A percentile compares a stretch with the other conserved stretches of the same genome.
Evolutionary conservation across 331 rosid species (phyloP).

Genomic region (Acacia concinna): DNA sequence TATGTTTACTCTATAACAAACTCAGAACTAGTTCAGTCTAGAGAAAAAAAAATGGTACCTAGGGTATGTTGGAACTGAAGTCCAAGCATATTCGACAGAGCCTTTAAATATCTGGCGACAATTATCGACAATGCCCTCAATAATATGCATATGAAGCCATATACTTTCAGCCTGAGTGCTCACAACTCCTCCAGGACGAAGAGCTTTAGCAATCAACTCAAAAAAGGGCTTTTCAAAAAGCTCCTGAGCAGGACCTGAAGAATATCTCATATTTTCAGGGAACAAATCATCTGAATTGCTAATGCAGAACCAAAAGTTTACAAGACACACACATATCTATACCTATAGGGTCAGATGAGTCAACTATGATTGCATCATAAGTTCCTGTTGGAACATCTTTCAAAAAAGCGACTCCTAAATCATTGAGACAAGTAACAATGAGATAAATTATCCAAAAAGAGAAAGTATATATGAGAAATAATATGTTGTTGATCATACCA

Average conservation of each 20-base stretch:
- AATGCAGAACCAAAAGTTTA: background rate
- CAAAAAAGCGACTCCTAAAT: slow-evolving; percentile 87
- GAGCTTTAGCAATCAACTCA: slow-evolving; percentile 74
- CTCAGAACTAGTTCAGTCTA: background rate
- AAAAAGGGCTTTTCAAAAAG: slow-evolving; percentile 96
- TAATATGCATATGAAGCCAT: slow-evolving; percentile 98
- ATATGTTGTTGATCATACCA: slow-evolving; percentile 55
- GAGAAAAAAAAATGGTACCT: slow-evolving; percentile 46
- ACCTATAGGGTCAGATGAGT: slow-evolving; percentile 98
- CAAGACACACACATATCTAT: background rate
- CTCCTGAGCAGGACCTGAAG: slow-evolving; percentile 95
- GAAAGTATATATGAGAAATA: background rate
- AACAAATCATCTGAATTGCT: background rate
- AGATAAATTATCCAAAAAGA: slow-evolving; percentile 2
- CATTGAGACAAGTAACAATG: slow-evolving; percentile 31
- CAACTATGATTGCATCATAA: slow-evolving; percentile 92
- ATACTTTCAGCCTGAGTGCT: slow-evolving; percentile 98
- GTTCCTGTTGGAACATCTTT: slow-evolving; percentile 85
- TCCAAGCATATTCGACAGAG: slow-evolving; percentile 96
- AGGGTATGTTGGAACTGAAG: slow-evolving; percentile 98
- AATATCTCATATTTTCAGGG: slow-evolving; percentile 12
- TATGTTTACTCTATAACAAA: background rate
- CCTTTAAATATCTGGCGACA: slow-evolving; percentile 93
- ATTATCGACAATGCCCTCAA: slow-evolving; percentile 79
- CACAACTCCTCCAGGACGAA: slow-evolving; percentile 96